Percentiles rank a stretch among this genome's conserved stretches.
Conservation (phyloP, 2,329 filamentous ascomycete genomes). For the Ceratocystis albifundus region DNA sequence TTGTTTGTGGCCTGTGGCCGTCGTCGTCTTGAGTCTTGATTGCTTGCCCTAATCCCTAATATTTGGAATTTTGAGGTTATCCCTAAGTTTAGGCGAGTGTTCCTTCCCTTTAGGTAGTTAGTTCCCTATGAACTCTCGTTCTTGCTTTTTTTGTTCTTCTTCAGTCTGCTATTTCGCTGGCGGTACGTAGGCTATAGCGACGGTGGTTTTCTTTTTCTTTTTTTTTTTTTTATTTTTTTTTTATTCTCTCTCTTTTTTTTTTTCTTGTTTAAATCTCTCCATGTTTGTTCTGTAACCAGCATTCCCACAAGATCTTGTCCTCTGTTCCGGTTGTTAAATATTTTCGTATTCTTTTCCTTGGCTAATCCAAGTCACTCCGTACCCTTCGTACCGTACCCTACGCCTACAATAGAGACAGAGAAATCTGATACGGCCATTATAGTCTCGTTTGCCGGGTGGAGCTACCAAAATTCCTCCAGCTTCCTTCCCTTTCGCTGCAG, state of each 20-base stretch:
- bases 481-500: not conserved
- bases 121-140: not conserved
- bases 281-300: no score
- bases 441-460: not conserved
- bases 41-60: not conserved
- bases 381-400: not conserved
- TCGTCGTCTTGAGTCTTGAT: not conserved
- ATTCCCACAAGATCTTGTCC: not conserved
- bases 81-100: conserved; percentile 3
- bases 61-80: not conserved
- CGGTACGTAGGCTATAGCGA: no score
- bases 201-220: no score
- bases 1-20: not conserved
- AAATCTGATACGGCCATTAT: not conserved
- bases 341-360: not conserved
- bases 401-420: no score
- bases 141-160: not conserved
- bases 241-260: no score
- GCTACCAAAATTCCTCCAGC: not conserved
- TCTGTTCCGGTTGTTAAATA: not conserved
- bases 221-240: no score
- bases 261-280: no score
- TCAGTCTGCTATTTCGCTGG: not conserved
- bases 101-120: not conserved
- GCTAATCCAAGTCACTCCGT: not conserved